Base-by-base conservation (phyloP, 139 green algal species). In the Picochlorum sp. region DNA sequence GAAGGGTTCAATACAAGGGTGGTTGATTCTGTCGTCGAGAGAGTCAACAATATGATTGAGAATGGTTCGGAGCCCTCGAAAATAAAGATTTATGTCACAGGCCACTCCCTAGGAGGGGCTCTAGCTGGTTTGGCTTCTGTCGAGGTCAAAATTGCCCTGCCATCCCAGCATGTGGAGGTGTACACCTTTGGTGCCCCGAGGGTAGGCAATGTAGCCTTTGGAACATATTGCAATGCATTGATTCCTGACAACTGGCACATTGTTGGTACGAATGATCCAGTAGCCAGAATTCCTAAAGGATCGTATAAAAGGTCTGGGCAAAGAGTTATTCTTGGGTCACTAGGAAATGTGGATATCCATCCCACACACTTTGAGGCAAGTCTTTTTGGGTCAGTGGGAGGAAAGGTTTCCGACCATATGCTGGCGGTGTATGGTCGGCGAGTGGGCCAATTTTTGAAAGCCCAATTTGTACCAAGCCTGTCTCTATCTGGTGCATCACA, bases 111-210 rank as follows among this genome's bases (percentile, higher is more conserved):
- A 26, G 77, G 77, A 3, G 77, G 77, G 4, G 75, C 77, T 13
- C 32, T 83, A 38, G 77, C 77, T 21, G 60, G 21, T 4, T 70
- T 81, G 24, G 74, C 74, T 30, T 70, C 74, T 45, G 56, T 65
- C 49, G 74, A 73, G 18, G 6, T 65, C 6, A 32, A 58, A 11
- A 45, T 37, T 18, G 37, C 24, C 1, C 24, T 24, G 16, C 54
- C 55, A 37, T 23, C 6, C 6, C 6, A 15, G n/a, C 16, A 45
- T 16, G 11, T 23, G 4, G 14, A 9, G 5, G 44, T 47, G 51
- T 83, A 86, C 62, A 83, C 78, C 14, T 83, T 79, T 71, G 83
- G 83, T 32, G 66, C 72, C 2, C 83, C 83, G 0, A 63, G 81
- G 3, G 67, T 69, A 0, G 83, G 83, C 57, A 89, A 87, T 65